Evolutionary conservation across 2,329 filamentous ascomycete species (phyloP).

Genomic region (Teratosphaeria destructans): DNA sequence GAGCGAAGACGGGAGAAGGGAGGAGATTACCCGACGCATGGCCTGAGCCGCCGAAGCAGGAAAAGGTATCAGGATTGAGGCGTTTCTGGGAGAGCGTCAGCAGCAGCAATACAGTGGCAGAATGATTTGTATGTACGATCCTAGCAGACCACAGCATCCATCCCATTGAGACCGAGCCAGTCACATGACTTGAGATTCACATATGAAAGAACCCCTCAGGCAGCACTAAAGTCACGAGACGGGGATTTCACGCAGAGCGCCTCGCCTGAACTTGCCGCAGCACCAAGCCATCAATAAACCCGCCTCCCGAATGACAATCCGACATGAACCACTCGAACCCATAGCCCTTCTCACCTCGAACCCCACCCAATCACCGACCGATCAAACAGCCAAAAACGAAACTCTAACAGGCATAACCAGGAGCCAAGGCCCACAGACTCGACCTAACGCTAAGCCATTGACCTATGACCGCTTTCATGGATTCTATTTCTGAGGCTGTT

Average conservation of each 20-base stretch:
- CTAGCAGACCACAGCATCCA: background rate
- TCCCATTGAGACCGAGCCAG: background rate
- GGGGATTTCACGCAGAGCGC: background rate
- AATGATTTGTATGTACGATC: background rate
- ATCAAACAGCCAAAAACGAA: background rate
- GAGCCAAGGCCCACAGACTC: background rate
- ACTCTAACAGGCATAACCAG: no score
- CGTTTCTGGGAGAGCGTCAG: constrained; percentile 55
- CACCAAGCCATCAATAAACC: background rate
- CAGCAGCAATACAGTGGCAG: background rate
- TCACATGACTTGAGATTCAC: no score
- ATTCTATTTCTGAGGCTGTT: background rate
- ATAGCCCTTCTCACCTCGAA: background rate
- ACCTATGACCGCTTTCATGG: background rate
- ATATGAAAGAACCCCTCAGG: no score
- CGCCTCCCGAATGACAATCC: background rate
- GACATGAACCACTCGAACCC: background rate
- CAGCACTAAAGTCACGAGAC: no score
- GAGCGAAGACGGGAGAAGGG: constrained; percentile 32
- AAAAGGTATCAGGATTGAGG: constrained; percentile 37
- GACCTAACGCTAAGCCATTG: background rate
- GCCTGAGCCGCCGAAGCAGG: constrained; percentile 27
- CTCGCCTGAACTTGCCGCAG: background rate
- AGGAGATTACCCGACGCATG: background rate
- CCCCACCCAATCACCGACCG: background rate